Evolutionary conservation across 352 stramenopile species (phyloP), one percentile per base, ranked within the genome.

Genomic region (Phytophthora sansomeana): DNA sequence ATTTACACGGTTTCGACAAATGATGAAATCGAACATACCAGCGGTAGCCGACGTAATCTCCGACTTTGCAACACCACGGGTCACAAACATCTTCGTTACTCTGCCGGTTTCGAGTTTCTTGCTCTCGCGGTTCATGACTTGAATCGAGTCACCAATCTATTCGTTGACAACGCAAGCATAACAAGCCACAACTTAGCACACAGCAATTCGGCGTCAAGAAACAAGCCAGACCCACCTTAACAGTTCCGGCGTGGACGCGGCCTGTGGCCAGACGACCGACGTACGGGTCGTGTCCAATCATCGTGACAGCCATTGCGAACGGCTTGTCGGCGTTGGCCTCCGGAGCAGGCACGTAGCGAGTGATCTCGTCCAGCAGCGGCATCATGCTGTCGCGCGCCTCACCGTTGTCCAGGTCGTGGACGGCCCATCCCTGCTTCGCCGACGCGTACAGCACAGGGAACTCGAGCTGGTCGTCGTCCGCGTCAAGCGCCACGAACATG

Each of bases 201-300:
- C 14, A 6, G n/a, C 24, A 17, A 6, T 51, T 28, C 2, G 19
- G 6, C 29, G 38, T 47, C 28, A 43, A 10, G 41, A 28, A 44
- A 47, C 9, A 9, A 47, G 19, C 2, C 6, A 52, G 38, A 54
- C 35, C 9, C 33, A 78, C 71, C 62, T 93, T 92, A 63, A 98
- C 81, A n/a, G 78, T 82, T 68, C 98, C 98, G 21, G 92, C 93
- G 53, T 96, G 87, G 56, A 99, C 96, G 48, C 97, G 89, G 6
- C 97, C 98, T 49, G 98, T 99, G 44, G 96, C 97, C 38, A 99
- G 90, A 62, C 89, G 89, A 11, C 98, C 98, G 60, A 99, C 98
- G 84, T 99, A 99, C 63, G 97, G 81, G 80, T 99, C 97, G 87
- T 99, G 81, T 89, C 87, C 83, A 64, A 96, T 92, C 87, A 99